Base-by-base conservation (phyloP, 805 yeast species). In the Ogataea allantospora region DNA sequence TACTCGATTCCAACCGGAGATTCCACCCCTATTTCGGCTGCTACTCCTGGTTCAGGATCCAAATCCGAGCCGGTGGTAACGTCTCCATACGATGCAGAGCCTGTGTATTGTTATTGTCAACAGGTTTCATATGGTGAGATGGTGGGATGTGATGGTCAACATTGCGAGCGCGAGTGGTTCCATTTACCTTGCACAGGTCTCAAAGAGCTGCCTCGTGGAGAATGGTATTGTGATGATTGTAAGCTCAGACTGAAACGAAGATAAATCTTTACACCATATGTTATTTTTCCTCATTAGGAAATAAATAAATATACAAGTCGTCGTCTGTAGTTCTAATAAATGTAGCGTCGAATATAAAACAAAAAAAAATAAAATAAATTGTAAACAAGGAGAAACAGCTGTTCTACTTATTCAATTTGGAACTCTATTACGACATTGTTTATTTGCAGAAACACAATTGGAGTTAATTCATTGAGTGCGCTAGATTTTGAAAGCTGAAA, bases 121-220 rank as follows among this genome's bases (percentile, higher is more conserved):
- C 96, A 89, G 59, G 95, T 89, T 0, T 91, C 97, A 4, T 93
- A 85, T 58, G 99, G 99, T 13, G 98, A 93, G 56, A 93, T 93
- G 99, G 97, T 93, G 43, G 99, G 95, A 2, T 93, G 99, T 65
- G 99, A 93, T 56, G 97, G 96, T 9, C 89, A 86, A 23, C 78
- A 81, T 42, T 91, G 98, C 67, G 80, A 80, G 58, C 71, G 88
- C 38, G 98, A 89, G 61, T 89, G 98, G 98, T 89, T 89, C 65
- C 98, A 89, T 67, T 68, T 91, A 50, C 95, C 95, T 12, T 89
- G 98, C 63, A 84, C 87, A 28, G 96, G 96, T 0, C 72, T 88
- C 51, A 78, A 81, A 34, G 80, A 88, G 33, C 76, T 91, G 5
- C 98, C 97, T 2, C 84, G 81, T 66, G 88, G 88, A 9, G 82